These are phyloP conservation scores for Pseudoturritis turrita DNA, from an alignment of 345 rosid species.

Conservation along the genomic window DNA sequence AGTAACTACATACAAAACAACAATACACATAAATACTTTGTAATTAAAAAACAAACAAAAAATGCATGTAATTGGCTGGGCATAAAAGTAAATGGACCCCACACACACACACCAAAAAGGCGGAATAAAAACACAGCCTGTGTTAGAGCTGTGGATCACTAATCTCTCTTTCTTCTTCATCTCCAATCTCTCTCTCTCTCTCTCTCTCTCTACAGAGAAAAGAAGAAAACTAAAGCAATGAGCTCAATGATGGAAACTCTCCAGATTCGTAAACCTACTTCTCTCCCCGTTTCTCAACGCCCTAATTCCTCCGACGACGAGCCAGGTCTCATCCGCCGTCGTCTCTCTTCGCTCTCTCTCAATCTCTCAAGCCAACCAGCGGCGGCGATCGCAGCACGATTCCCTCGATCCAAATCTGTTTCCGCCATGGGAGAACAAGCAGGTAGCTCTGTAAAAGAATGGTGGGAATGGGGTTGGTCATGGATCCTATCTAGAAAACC, in stretches of 20 bases:
- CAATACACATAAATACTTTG: neutral
- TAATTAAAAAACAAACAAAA: neutral
- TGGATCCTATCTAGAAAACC: conserved; percentile 82
- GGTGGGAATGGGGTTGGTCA: conserved; percentile 92
- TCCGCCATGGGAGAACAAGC: conserved; percentile 58
- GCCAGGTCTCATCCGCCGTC: conserved; percentile 44
- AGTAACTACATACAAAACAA: neutral
- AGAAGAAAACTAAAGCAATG: conserved; percentile 31
- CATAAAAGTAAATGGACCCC: conserved; percentile 29
- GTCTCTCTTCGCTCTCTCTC: conserved; percentile 79
- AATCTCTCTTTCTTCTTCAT: conserved; percentile 9
- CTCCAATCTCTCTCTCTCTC: neutral
- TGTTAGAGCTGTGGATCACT: conserved; percentile 47
- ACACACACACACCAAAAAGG: conserved; percentile 1
- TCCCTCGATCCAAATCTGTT: conserved; percentile 61
- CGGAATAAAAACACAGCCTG: conserved; percentile 50
- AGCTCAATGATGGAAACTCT: conserved; percentile 57
- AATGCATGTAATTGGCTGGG: conserved; percentile 23
- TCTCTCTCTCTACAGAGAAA: neutral
- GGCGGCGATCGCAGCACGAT: conserved; percentile 26
- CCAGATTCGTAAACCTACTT: conserved; percentile 40
- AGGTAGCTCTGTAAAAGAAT: conserved; percentile 53
- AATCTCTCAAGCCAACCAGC: conserved; percentile 36
- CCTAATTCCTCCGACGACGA: conserved; percentile 15
- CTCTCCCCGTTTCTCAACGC: conserved; percentile 54